Evolutionary conservation across 2,329 filamentous ascomycete genomes (phyloP), one percentile per base, ranked within the genome.

Genomic region (Aspergillus pseudonomiae): DNA sequence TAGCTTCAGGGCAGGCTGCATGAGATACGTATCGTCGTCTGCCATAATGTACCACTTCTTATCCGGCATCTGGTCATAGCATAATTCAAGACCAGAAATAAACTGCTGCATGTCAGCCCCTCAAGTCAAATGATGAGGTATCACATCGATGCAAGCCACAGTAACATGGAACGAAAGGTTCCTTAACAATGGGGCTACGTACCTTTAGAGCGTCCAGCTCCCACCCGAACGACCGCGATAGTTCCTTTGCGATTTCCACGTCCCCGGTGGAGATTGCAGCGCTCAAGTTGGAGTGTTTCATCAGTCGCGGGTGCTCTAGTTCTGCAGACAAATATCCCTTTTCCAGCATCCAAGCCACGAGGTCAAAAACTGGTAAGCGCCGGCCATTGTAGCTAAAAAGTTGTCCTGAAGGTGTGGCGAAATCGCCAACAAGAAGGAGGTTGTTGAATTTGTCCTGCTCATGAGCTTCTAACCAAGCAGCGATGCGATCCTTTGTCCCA

Each of bases 31-130:
- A 54, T 60, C 58, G 34, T 60, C 58, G n/a, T 60, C 58, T 10
- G 58, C 58, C 26, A 60, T 21, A 6, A 60, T 43, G 26, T 60
- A 60, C 58, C 58, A 60, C 28, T 53, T 60, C n/a, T 60, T 60
- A 43, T 60, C 58, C 7, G 58, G 58, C 58, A 60, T 60, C 21
- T 19, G 46, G 12, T 60, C 34, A 24, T 60, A 60, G 34, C 58
- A 60, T 32, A 60, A 36, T 32, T 60, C 58, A 5, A 60, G 48
- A 24, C 58, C 48, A 6, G 58, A 50, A 9, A 60, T 60, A 14
- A 60, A 60, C 58, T 60, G 43, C 26, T n/a, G 16, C 16, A 30
- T 11, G 24, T 60, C n/a, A 60, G 57, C 14, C 3, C 45, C 21
- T 9, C 21, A 39, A 7, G 11, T 21, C 32, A 5, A 21, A 3